phyloP scores from a whole-genome alignment of 208 protist species.

The Trypanosoma congolense region DNA sequence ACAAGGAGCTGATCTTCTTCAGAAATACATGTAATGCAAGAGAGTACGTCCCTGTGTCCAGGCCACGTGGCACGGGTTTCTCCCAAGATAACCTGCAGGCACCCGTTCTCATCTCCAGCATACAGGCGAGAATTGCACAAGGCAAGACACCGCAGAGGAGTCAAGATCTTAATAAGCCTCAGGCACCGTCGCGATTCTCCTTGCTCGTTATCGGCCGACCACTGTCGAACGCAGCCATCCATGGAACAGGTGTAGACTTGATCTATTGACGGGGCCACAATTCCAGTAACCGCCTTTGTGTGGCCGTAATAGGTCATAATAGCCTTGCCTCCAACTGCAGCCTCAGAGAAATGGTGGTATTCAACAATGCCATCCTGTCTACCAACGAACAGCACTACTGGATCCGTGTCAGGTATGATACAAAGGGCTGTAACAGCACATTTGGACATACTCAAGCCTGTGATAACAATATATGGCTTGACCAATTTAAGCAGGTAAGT shows the following conservation, averaged over 20 bases:
- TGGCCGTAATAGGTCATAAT: constrained; percentile 54
- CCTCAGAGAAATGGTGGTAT: constrained; percentile 50
- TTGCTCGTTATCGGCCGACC: constrained; percentile 36
- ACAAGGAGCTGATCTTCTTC: constrained; percentile 28
- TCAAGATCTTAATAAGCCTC: constrained; percentile 34
- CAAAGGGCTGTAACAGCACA: constrained; percentile 54
- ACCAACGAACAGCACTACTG: constrained; percentile 56
- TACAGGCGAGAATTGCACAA: constrained; percentile 34
- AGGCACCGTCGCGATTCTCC: constrained; percentile 24
- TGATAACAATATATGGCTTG: too few species aligned
- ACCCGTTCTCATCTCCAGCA: constrained; percentile 59
- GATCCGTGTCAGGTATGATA: constrained; percentile 30
- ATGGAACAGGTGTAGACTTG: constrained; percentile 65
- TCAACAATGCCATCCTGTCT: constrained; percentile 74
- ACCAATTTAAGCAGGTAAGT: too few species aligned
- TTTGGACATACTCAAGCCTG: constrained; percentile 14
- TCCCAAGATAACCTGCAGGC: constrained; percentile 57
- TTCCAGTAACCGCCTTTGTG: constrained; percentile 47
- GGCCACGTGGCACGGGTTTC: constrained; percentile 46
- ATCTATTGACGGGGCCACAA: constrained; percentile 35
- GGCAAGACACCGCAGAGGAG: constrained; percentile 45
- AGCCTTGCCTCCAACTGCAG: constrained; percentile 47
- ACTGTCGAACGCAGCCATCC: constrained; percentile 69
- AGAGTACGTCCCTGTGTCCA: constrained; percentile 55
- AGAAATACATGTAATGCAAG: constrained; percentile 45